phyloP scores from a whole-genome alignment of 2,329 filamentous ascomycete species.

The Cryphonectria parasitica region DNA sequence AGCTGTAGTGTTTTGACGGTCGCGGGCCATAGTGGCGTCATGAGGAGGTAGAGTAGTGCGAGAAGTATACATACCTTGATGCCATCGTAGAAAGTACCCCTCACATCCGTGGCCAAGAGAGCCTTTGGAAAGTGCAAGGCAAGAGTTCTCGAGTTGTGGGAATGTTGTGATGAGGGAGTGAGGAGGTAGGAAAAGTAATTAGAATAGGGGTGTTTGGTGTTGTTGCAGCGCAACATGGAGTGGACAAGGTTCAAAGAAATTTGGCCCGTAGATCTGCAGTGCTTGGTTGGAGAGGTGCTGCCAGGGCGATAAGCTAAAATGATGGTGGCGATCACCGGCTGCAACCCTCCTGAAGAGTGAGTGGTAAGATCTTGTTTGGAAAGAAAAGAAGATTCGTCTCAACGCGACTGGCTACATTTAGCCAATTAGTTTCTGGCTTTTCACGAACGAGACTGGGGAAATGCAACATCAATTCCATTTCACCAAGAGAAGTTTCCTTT shows the following conservation, averaged over 20 bases:
- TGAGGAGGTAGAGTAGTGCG: background rate
- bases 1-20: background rate
- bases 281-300: background rate
- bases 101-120: conserved; percentile 24
- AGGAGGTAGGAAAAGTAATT: background rate
- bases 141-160: background rate
- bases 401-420: conserved; percentile 11
- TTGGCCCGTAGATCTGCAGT: conserved; percentile 13
- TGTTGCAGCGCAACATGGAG: background rate
- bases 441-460: background rate
- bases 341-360: conserved; percentile 4
- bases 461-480: background rate
- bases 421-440: background rate
- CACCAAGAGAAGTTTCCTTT: background rate
- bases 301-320: conserved; percentile 7
- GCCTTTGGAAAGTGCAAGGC: background rate
- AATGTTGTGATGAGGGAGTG: background rate
- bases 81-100: conserved; percentile 24
- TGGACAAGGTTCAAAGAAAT: conserved; percentile 14
- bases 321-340: conserved; percentile 7
- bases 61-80: conserved; percentile 35
- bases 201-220: conserved; percentile 9
- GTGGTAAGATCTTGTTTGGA: background rate
- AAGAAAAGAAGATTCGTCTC: conserved; percentile 4
- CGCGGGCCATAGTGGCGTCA: background rate